phyloP scores from a whole-genome alignment of 2,329 filamentous ascomycete genomes.

The Sporothrix protearum region DNA sequence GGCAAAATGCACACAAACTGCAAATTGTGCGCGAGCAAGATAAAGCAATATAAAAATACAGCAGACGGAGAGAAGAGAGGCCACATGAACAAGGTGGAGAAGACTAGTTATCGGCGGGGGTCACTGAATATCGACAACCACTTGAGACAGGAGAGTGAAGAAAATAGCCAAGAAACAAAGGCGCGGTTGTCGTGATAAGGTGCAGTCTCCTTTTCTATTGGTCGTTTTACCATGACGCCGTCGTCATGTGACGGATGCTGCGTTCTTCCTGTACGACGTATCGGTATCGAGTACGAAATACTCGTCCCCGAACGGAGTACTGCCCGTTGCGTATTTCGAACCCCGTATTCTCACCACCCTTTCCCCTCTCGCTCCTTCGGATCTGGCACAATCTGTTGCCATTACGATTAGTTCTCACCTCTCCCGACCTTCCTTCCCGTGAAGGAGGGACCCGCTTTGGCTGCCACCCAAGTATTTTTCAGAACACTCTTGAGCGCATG shows the following conservation, averaged over 20 bases:
- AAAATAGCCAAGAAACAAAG: neutral
- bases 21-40: neutral
- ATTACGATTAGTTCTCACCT: neutral
- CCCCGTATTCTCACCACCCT: neutral
- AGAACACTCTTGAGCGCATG: neutral
- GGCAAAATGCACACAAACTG: neutral
- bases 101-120: neutral
- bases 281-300: no score
- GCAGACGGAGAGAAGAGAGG: neutral
- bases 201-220: neutral
- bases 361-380: neutral
- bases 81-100: neutral
- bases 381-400: neutral
- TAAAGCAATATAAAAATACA: neutral
- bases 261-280: no score
- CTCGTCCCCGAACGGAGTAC: neutral
- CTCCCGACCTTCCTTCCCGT: neutral
- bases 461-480: neutral
- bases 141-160: neutral
- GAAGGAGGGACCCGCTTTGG: neutral
- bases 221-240: neutral
- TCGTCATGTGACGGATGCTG: neutral
- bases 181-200: neutral
- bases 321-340: neutral
- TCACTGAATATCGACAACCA: neutral